Evolutionary conservation across 208 protist species (phyloP).

Genomic region (Crithidia sp.): DNA sequence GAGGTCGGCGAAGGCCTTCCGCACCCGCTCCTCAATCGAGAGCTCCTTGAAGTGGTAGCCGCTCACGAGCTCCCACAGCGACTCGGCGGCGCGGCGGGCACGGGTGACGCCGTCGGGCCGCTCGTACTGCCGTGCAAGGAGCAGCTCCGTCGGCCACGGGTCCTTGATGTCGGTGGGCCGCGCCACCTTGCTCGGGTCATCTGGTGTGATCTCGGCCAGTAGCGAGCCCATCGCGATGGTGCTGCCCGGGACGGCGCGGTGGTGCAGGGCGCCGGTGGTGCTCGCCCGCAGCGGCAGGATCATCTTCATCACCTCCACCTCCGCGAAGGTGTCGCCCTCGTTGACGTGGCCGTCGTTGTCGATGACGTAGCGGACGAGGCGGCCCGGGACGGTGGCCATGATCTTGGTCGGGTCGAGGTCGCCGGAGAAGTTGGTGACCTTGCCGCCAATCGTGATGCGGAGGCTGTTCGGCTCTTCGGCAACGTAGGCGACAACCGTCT

Average conservation of each 20-base stretch:
- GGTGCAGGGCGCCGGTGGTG: constrained; percentile 81
- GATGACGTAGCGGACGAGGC: constrained; percentile 96
- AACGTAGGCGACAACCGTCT: constrained; percentile 92
- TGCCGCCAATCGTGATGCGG: constrained; percentile 90
- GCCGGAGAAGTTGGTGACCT: constrained; percentile 92
- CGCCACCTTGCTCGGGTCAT: constrained; percentile 91
- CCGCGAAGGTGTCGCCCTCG: constrained; percentile 89
- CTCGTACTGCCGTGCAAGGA: constrained; percentile 57
- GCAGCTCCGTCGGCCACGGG: constrained; percentile 64
- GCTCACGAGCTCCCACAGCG: constrained; percentile 72
- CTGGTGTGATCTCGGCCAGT: constrained; percentile 92
- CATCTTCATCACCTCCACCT: constrained; percentile 99
- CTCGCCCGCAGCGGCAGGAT: constrained; percentile 91
- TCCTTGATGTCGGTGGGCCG: constrained; percentile 63
- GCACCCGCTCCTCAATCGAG: constrained; percentile 54
- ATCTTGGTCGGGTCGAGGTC: constrained; percentile 96
- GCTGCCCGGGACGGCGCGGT: constrained; percentile 81
- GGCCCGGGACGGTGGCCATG: constrained; percentile 92
- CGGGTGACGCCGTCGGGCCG: constrained; percentile 65
- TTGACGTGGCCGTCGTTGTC: constrained; percentile 91
- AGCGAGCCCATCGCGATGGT: constrained; percentile 94
- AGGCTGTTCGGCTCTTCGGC: constrained; percentile 92
- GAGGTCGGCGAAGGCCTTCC: constrained; percentile 59
- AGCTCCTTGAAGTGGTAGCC: constrained; percentile 75
- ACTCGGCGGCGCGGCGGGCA: constrained; percentile 63